phyloP scores from a whole-genome alignment of 2,329 filamentous ascomycete genomes.

The Penicillium digitatum region DNA sequence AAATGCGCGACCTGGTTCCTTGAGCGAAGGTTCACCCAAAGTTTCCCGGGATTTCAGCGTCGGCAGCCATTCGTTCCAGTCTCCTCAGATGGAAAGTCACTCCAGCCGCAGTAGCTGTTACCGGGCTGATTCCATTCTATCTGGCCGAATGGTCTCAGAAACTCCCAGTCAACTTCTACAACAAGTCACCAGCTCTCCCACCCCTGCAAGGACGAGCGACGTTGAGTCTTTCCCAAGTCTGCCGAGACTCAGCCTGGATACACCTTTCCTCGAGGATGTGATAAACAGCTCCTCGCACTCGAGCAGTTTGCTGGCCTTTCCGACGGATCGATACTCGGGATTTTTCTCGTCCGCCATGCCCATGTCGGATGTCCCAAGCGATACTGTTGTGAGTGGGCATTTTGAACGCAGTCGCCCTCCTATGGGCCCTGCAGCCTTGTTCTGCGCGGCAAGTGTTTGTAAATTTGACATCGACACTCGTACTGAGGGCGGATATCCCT shows the following conservation, averaged over 20 bases:
- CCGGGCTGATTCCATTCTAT: slow-evolving; percentile 55
- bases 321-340: slow-evolving; percentile 62
- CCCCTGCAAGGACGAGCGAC: slow-evolving; percentile 10
- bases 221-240: slow-evolving; percentile 37
- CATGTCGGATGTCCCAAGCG: slow-evolving; percentile 60
- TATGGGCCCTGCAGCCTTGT: slow-evolving; percentile 63
- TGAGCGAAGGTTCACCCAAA: slow-evolving; percentile 60
- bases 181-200: slow-evolving; percentile 35
- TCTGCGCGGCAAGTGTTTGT: slow-evolving; percentile 88
- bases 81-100: slow-evolving; percentile 47
- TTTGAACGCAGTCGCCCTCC: slow-evolving; percentile 43
- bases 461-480: slow-evolving; percentile 96
- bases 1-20: slow-evolving; percentile 59
- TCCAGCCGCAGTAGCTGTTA: slow-evolving; percentile 41
- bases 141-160: slow-evolving; percentile 49
- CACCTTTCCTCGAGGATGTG: slow-evolving; percentile 43
- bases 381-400: slow-evolving; percentile 10
- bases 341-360: slow-evolving; percentile 86
- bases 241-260: slow-evolving; percentile 45
- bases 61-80: slow-evolving; percentile 63
- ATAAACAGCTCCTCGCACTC: slow-evolving; percentile 32
- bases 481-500: slow-evolving; percentile 90
- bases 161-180: slow-evolving; percentile 52
- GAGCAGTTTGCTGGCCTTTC: slow-evolving; percentile 29
- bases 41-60: slow-evolving; percentile 63